A percentile compares a stretch with the other conserved stretches of the same genome.
phyloP scores from a whole-genome alignment of 495 filamentous ascomycete species.

The Lasiosphaeria hispida region DNA sequence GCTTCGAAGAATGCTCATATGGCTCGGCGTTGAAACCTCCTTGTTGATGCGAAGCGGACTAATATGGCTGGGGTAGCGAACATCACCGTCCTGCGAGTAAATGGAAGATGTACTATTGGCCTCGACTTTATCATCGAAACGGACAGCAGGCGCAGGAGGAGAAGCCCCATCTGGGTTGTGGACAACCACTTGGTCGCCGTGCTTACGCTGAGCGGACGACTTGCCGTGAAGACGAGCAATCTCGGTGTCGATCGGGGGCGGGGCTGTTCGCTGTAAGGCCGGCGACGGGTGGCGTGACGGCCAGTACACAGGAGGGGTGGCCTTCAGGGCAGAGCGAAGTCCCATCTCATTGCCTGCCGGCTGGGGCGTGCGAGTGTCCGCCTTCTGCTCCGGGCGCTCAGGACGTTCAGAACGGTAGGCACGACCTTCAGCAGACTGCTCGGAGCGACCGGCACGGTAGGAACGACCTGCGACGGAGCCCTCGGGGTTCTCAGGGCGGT shows the following conservation, averaged over 20 bases:
- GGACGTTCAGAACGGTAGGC: too few relatives aligned
- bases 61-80: constrained; percentile 9
- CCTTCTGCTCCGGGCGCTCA: too few relatives aligned
- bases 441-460: too few relatives aligned
- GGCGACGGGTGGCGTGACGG: neutral
- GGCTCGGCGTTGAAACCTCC: constrained; percentile 1
- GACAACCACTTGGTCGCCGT: neutral
- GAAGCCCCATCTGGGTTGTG: neutral
- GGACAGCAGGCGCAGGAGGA: neutral
- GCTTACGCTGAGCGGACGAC: neutral
- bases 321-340: neutral
- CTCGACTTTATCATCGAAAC: too few relatives aligned
- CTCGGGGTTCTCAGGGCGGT: too few relatives aligned
- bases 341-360: constrained; percentile 12
- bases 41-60: constrained; percentile 29
- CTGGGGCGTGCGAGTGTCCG: neutral
- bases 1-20: constrained; percentile 24
- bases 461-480: too few relatives aligned
- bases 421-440: too few relatives aligned
- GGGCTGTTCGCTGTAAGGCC: neutral
- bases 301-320: neutral
- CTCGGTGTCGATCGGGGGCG: constrained; percentile 15
- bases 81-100: constrained; percentile 25
- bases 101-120: constrained; percentile 12
- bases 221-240: constrained; percentile 16